Evolutionary conservation across 805 yeast species (phyloP).

Genomic region (Candida alai): DNA sequence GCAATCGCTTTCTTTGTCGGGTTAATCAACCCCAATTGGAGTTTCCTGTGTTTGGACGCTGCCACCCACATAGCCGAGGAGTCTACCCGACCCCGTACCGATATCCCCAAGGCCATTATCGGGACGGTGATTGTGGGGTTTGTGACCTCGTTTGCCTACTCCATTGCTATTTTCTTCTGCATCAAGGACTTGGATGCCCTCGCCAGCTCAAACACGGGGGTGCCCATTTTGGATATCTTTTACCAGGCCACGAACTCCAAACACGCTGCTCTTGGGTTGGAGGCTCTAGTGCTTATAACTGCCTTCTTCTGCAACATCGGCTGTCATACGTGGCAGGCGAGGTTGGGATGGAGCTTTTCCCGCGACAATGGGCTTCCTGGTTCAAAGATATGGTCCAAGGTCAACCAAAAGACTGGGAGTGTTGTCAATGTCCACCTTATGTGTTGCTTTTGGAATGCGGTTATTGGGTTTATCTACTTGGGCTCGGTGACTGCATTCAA

Average conservation of each 20-base stretch:
- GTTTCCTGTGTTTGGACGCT: constrained; percentile 63
- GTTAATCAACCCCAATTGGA: constrained; percentile 67
- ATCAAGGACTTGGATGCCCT: constrained; percentile 51
- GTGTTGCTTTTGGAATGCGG: constrained; percentile 49
- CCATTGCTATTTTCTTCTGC: constrained; percentile 56
- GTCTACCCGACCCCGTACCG: constrained; percentile 50
- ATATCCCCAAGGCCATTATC: constrained; percentile 59
- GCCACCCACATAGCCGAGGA: constrained; percentile 76
- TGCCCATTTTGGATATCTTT: constrained; percentile 62
- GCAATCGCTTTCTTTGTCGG: constrained; percentile 69
- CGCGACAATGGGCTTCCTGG: constrained; percentile 62
- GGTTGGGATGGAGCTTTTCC: constrained; percentile 66
- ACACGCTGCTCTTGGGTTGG: constrained; percentile 54
- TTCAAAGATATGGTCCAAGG: constrained; percentile 47
- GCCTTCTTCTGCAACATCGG: constrained; percentile 59
- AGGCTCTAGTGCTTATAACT: constrained; percentile 45
- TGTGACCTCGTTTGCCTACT: constrained; percentile 51
- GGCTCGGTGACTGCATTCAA: constrained; percentile 67
- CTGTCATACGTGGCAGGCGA: constrained; percentile 65
- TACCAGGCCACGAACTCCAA: constrained; percentile 51
- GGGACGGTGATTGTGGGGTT: constrained; percentile 65
- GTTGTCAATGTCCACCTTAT: constrained; percentile 59
- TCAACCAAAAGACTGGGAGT: constrained; percentile 45
- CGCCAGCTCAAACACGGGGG: constrained; percentile 48
- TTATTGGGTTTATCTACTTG: constrained; percentile 59